Evolutionary conservation across 2,329 filamentous ascomycete genomes (phyloP), one percentile per base, ranked within the genome.

Genomic region (Pseudogymnoascus verrucosus): DNA sequence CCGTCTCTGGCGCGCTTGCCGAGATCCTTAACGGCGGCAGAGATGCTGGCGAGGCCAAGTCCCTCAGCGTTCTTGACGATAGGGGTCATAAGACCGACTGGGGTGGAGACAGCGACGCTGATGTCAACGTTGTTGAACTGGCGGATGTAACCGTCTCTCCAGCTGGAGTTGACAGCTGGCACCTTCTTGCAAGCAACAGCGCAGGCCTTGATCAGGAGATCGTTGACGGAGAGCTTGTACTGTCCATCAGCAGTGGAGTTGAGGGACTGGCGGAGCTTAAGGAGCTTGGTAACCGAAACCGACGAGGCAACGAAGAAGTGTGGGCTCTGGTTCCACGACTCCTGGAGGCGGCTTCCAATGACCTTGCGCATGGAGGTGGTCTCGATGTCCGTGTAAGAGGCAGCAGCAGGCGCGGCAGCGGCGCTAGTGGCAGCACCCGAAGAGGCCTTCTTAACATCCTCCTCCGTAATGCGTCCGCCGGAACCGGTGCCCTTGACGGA

Each of bases 201-300:
- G 65, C 93, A 90, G 70, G 93, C 95, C 86, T 99, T 99, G 84
- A 99, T 91, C 68, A 99, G 84, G 84, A 99, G 96, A 80, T 99
- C 95, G 80, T 99, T 99, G 79, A 99, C 91, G n/a, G 93, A 97
- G 65, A 99, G 90, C 86, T 97, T 99, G 86, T 96, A 99, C 78
- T 92, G 88, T 79, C 93, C 95, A 67, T 96, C 89, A 59, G 91
- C 82, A 11, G 90, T 88, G 74, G 87, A 85, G 81, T 99, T 99
- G 70, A 99, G 86, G 65, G 93, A 92, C 79, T 91, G 86, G 73
- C 95, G 92, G 71, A 99, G 92, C 84, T 97, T 98, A 73, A 96
- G 82, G 60, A 99, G 90, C 85, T 98, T 98, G 77, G 83, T 85
- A 68, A 99, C 95, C 64, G 93, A 98, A 74, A 99, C 85, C 71